Conservation (phyloP, 345 rosid genomes). For the Raphanus raphanistrum region DNA sequence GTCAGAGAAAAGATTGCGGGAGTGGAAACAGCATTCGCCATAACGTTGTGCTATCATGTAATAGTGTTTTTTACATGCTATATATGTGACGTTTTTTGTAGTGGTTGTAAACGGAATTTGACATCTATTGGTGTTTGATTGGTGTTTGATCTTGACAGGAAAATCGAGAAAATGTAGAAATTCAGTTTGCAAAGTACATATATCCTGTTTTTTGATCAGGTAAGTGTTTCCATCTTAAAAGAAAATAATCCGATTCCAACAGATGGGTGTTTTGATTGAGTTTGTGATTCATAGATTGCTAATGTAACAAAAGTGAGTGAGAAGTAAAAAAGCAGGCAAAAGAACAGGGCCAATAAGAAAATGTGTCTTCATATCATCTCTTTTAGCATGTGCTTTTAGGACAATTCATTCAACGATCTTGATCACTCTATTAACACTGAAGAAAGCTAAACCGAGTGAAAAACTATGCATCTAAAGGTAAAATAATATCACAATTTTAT, state of each 20-base stretch:
- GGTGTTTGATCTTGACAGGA: slow-evolving; percentile 44
- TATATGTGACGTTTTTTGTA: too few relatives aligned
- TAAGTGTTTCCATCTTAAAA: slow-evolving; percentile 6
- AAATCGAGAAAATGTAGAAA: slow-evolving; percentile 77
- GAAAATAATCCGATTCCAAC: background rate
- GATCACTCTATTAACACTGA: background rate
- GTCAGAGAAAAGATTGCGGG: too few relatives aligned
- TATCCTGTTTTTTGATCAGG: slow-evolving; percentile 94
- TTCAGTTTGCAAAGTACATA: slow-evolving; percentile 89
- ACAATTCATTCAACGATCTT: background rate
- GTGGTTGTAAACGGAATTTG: background rate
- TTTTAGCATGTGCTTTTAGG: background rate
- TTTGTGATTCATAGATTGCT: slow-evolving; percentile 54
- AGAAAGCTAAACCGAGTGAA: background rate
- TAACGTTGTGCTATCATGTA: too few relatives aligned
- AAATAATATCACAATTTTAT: background rate
- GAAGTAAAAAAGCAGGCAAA: background rate
- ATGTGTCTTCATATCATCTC: background rate
- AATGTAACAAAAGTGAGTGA: slow-evolving; percentile 43
- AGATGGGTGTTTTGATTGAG: background rate
- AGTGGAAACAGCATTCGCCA: too few relatives aligned
- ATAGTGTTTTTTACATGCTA: too few relatives aligned
- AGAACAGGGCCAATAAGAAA: background rate
- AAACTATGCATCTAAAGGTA: background rate
- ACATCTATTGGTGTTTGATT: slow-evolving; percentile 3